Base-by-base conservation (phyloP, 225 moss, liverwort and hornwort genomes). In the Lunularia cruciata region DNA sequence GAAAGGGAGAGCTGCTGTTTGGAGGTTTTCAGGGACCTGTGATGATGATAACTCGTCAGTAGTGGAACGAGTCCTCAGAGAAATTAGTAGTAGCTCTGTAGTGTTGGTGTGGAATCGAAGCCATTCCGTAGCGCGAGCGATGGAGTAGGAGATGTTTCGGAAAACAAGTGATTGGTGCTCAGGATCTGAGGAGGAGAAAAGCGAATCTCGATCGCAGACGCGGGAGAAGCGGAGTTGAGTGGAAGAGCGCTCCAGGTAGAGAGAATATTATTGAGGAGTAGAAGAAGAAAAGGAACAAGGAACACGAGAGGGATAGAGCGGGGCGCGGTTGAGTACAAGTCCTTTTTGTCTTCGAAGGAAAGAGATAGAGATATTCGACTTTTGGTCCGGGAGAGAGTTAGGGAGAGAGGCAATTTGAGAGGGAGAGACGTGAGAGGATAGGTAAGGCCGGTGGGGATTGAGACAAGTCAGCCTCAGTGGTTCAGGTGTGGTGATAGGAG, bases 61-160 rank as follows among this genome's bases (percentile, higher is more conserved):
- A 51, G 51, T 22, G n/a, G 19, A 13, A 39, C 25, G 3, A 25
- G 12, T 23, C 39, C 35, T 33, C 59, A 30, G 65, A 47, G 42
- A 35, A 22, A 15, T 22, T 47, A 9, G 31, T 28, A 33, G 28
- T 33, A 14, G 32, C 38, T 45, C n/a, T 5, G 28, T 15, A 65
- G 46, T 60, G 37, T n/a, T 64, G 31, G 65, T 46, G 26, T 28
- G 31, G 57, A 30, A 57, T n/a, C 28, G 31, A 65, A 47, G 28
- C 30, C 27, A 65, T 65, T 47, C 65, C 4, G 11, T 47, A 6
- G 49, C 67, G 67, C 20, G 22, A 49, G 35, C 34, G 67, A 51
- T 51, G 67, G 33, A 47, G 49, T 23, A 35, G 67, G 49, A 67
- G 34, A 67, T 67, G 67, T 49, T 51, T 33, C 18, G 33, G 48